Percentiles rank a stretch among this genome's conserved stretches.
Conservation (phyloP, 2,329 filamentous ascomycete species). For the Aspergillus caelatus region DNA sequence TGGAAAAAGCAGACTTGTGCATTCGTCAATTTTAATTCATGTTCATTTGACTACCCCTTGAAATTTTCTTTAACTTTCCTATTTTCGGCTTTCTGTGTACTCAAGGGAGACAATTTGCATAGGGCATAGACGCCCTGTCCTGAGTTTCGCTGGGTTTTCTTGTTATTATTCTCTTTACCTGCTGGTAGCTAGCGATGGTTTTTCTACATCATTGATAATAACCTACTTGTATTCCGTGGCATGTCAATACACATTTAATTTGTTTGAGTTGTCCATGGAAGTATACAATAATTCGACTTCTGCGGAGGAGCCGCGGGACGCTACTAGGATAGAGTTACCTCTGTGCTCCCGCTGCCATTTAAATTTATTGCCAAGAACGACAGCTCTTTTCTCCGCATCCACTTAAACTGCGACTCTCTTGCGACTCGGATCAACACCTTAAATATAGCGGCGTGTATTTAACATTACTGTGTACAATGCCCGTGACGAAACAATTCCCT, state of each 20-base stretch:
- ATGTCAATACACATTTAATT: constrained; percentile 45
- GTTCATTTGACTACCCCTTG: constrained; percentile 39
- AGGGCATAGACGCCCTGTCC: constrained; percentile 17
- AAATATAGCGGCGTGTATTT: neutral
- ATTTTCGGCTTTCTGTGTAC: constrained; percentile 32
- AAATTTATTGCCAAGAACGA: neutral
- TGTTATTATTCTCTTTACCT: constrained; percentile 39
- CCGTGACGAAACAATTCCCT: constrained; percentile 39
- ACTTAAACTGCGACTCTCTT: neutral
- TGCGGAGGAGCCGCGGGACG: neutral
- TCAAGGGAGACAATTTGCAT: constrained; percentile 34
- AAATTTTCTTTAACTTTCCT: constrained; percentile 21
- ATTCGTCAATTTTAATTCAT: constrained; percentile 34
- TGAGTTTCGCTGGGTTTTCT: constrained; percentile 34
- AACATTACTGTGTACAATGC: constrained; percentile 24
- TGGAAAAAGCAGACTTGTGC: constrained; percentile 29
- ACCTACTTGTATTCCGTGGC: constrained; percentile 43
- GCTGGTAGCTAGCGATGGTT: constrained; percentile 47
- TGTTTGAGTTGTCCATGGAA: constrained; percentile 11
- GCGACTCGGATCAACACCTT: neutral
- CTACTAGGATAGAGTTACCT: neutral
- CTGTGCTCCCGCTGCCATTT: neutral
- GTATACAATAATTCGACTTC: neutral
- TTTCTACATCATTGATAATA: constrained; percentile 46
- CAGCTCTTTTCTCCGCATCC: neutral